Percentiles rank a stretch among this genome's conserved stretches.
Conservation (phyloP, 441 rosid genomes). For the Euphorbia celastroides region DNA sequence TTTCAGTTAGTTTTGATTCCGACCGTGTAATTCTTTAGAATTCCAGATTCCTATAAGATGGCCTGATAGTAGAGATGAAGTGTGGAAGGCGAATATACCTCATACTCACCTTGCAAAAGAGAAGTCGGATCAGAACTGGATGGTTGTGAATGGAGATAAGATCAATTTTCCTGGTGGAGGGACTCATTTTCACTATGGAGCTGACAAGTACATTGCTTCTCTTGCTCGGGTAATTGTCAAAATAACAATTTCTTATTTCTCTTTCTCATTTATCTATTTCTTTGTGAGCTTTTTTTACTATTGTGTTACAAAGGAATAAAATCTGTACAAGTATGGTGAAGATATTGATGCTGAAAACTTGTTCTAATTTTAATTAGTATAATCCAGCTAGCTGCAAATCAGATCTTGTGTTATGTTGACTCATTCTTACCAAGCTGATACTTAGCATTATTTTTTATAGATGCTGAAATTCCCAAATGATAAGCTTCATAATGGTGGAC, state of each 20-base stretch:
- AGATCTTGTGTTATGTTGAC: no score
- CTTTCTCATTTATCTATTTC: background rate
- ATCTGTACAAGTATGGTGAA: no score
- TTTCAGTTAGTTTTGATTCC: no score
- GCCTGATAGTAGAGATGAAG: conserved; percentile 99
- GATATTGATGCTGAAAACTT: no score
- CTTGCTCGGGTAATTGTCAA: conserved; percentile 36
- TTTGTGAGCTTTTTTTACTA: no score
- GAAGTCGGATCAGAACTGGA: conserved; percentile 99
- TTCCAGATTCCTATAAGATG: conserved; percentile 97
- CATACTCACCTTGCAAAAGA: conserved; percentile 98
- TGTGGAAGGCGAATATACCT: conserved; percentile 98
- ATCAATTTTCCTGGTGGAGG: conserved; percentile 95
- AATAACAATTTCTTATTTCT: background rate
- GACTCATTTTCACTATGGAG: conserved; percentile 98
- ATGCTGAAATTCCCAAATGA: conserved; percentile 88
- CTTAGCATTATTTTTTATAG: no score
- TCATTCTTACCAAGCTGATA: no score
- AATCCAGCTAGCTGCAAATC: no score
- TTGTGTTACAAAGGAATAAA: no score
- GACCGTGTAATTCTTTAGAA: no score
- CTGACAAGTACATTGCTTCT: conserved; percentile 91
- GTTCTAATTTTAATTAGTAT: no score
- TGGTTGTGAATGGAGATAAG: conserved; percentile 96
- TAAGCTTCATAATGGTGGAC: conserved; percentile 71